Evolutionary conservation across 2,329 filamentous ascomycete species (phyloP), one percentile per base, ranked within the genome.

Genomic region (Paracoccidioides brasiliensis): DNA sequence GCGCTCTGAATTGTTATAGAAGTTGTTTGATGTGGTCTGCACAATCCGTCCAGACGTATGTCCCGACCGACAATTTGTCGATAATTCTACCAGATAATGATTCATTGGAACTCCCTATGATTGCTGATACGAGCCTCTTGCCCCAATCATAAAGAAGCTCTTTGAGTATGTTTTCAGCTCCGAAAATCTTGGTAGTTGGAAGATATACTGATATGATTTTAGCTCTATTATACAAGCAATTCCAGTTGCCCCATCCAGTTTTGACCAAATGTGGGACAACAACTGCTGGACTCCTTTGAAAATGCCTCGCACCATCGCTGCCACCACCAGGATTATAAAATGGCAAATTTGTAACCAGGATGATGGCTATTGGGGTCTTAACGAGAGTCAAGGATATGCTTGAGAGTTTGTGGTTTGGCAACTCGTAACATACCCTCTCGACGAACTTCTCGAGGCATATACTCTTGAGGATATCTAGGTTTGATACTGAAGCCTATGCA

Each of bases 341-440:
- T 79, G 76, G 62, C 75, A 81, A 53, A 83, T 82, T 62, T 69
- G 69, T 15, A 74, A 74, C 10, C 65, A 74, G 3, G 75, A 78
- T 44, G 68, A 75, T 50, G 76, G 78, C 52, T 79, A 81, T 57
- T 74, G 76, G 56, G 79, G 78, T 0, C 69, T 82, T 33, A 80
- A 81, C 55, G 73, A 78, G 62, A 77, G 77, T 8, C 72, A 79
- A 59, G 80, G 76, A 12, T 73, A 76, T 63, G 80, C 80, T 4
- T 83, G 80, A 62, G 80, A 83, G 65, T 76, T 80, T 55, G 76
- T 82, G 6, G 80, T 80, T n/a, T 82, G 80, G 79, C 76, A 80
- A 53, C 82, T 81, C 56, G 67, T 83, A 30, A 77, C 77, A 33
- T 76, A 74, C 55, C 69, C 83, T 33, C 71, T 82, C 6, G 73